Evolutionary conservation across 176 grass and related monocot genomes (phyloP).

Genomic region (Panicum miliaceum): DNA sequence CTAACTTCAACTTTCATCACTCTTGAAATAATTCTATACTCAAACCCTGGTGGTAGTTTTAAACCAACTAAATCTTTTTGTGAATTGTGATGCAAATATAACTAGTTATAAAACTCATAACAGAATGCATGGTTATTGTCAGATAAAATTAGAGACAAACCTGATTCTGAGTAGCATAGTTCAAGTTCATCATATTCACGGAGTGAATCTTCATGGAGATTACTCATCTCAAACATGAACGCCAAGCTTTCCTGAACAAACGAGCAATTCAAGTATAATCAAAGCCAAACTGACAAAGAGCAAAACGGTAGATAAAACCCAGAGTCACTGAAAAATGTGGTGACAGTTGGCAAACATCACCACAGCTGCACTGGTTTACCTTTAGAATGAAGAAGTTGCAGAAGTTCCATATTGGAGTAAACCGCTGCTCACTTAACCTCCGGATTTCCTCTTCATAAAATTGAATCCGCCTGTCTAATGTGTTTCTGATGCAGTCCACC

Average conservation of each 20-base stretch:
- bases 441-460: slow-evolving; percentile 98
- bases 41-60: neutral
- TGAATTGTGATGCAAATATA: slow-evolving; percentile 21
- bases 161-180: slow-evolving; percentile 98
- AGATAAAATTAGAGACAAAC: slow-evolving; percentile 51
- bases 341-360: slow-evolving; percentile 32
- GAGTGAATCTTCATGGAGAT: slow-evolving; percentile 96
- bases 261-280: slow-evolving; percentile 16
- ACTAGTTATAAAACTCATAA: slow-evolving; percentile 32
- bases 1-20: slow-evolving; percentile 24
- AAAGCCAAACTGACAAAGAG: slow-evolving; percentile 13
- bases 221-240: slow-evolving; percentile 98
- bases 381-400: slow-evolving; percentile 99
- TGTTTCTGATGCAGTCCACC: slow-evolving; percentile 91
- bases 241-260: slow-evolving; percentile 94
- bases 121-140: slow-evolving; percentile 24
- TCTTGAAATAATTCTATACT: slow-evolving; percentile 30
- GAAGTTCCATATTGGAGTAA: slow-evolving; percentile 95
- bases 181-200: slow-evolving; percentile 98
- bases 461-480: slow-evolving; percentile 83
- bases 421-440: slow-evolving; percentile 93
- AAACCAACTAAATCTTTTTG: neutral
- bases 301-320: slow-evolving; percentile 25
- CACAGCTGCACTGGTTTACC: slow-evolving; percentile 44
- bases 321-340: slow-evolving; percentile 28